Base-by-base conservation (phyloP, 495 filamentous ascomycete species). In the Aspergillus sparsus region DNA sequence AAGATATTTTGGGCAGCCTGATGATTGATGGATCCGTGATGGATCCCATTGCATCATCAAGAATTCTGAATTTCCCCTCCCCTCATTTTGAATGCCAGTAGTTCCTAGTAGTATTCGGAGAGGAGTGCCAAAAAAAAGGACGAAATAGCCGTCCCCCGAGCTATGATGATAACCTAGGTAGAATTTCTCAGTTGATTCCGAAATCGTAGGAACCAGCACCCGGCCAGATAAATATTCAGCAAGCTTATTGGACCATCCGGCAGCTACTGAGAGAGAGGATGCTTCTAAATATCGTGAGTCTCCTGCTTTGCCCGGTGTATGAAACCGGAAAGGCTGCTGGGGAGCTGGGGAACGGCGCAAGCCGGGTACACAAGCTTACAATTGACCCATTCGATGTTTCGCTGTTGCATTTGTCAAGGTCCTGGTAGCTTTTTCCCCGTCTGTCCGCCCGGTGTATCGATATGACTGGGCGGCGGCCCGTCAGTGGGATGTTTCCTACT, bases 301-400 rank as follows among this genome's bases (percentile, higher is more conserved):
- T 77, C 77, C 77, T 80, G 77, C 68, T 77, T 78, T 77, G 69
- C 74, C 77, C 77, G 77, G 77, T 78, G 74, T 77, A 74, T 77
- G 75, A 78, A 78, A 80, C 73, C 74, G 75, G 77, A 78, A 77
- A 77, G 66, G 68, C 66, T 66, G 64, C 63, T 71, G 66, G 64
- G 65, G 62, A 69, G 60, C 55, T 66, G 62, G 59, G 42, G 42
- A 63, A 67, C 74, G 74, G 74, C 67, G 74, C 68, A 69, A 68
- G 66, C 66, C 74, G 74, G 74, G 67, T 67, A 65, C 58, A 44
- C 62, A 59, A 60, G 58, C 60, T 66, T 57, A 52, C 63, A 57
- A 55, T 63, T 49, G 61, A 61, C 64, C 57, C 61, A 61, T 63
- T 54, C n/a, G 41, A 45, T 57, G 47, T 33, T 45, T 47, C 47